Base-by-base conservation (phyloP, 176 grass and related monocot species). In the Oryza meridionalis region DNA sequence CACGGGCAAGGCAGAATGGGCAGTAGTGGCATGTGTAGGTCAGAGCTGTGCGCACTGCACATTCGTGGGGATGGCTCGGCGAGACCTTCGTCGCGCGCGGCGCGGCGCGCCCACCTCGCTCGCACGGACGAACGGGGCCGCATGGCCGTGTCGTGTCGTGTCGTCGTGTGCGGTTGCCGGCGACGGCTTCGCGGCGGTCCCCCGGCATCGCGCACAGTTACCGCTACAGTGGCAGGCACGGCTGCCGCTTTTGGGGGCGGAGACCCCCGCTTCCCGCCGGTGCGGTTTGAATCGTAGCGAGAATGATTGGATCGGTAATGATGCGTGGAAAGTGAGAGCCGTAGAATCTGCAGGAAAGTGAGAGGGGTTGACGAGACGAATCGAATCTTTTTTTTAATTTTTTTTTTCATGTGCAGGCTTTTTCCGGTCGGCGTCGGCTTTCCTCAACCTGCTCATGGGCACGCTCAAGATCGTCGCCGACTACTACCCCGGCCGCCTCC, bases 381-480 rank as follows among this genome's bases (percentile, higher is more conserved):
- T 76, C 53, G 71, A 76, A 62, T 83, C 38, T 67, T 24, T 67
- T 55, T 14, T 59, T 71, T 65, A 35, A 33, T 29, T 29, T 29
- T 29, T 29, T 29, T 42, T 42, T 43, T n/a, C 22, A 45, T 37
- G 37, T 43, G 86, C 93, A 99, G 97, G 97, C 81, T 86, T 99
- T 93, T 99, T 96, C 90, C 92, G 84, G 63, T 99, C 97, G 70
- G 91, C 90, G 70, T 99, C 97, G 65, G 93, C 93, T 72, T 96
- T 92, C 89, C 86, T 99, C 75, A 99, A 92, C 88, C 78, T 99
- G 8, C 81, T 96, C 45, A 94, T 95, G 89, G 93, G 93, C 74
- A 91, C 91, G 81, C 90, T 99, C 77, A 99, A 99, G 90, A 91
- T 96, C 78, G 86, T 99, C 55, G 90, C 87, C 79, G 97, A 99